Percentiles rank a stretch among this genome's conserved stretches.
Evolutionary conservation across 1,284 basidiomycete species (phyloP).

Genomic region (Fereydounia khargensis): DNA sequence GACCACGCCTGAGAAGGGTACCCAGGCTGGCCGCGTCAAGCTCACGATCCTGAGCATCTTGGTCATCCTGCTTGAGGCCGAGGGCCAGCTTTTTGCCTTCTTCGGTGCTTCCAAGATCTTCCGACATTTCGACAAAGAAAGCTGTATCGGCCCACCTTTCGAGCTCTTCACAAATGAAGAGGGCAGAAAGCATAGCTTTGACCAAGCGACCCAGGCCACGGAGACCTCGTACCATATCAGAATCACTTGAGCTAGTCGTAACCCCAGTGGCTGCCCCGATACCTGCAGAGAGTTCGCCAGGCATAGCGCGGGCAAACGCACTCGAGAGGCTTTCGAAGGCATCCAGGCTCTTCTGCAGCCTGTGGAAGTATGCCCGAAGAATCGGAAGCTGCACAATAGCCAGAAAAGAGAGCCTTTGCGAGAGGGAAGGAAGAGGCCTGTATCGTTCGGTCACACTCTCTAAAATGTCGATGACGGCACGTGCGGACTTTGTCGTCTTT

Average conservation of each 20-base stretch:
- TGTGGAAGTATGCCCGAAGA: slow-evolving; percentile 71
- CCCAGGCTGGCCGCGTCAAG: slow-evolving; percentile 47
- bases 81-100: slow-evolving; percentile 17
- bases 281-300: slow-evolving; percentile 64
- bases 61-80: slow-evolving; percentile 19
- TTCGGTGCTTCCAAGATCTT: slow-evolving; percentile 17
- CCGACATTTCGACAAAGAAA: slow-evolving; percentile 41
- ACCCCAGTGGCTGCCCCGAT: slow-evolving; percentile 2
- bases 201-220: slow-evolving; percentile 45
- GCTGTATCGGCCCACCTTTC: slow-evolving; percentile 35
- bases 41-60: slow-evolving; percentile 25
- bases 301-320: slow-evolving; percentile 81
- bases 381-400: slow-evolving; percentile 80
- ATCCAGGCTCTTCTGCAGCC: slow-evolving; percentile 80
- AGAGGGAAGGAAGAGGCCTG: slow-evolving; percentile 73
- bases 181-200: slow-evolving; percentile 44
- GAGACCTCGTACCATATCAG: slow-evolving; percentile 48
- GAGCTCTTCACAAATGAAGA: slow-evolving; percentile 35
- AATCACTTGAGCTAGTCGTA: slow-evolving; percentile 12
- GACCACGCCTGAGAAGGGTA: slow-evolving; percentile 28
- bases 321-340: slow-evolving; percentile 74
- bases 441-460: slow-evolving; percentile 71
- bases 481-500: slow-evolving; percentile 43
- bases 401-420: slow-evolving; percentile 78
- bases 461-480: slow-evolving; percentile 33